phyloP scores from a whole-genome alignment of 2,329 filamentous ascomycete species.

The Nemania sp. region DNA sequence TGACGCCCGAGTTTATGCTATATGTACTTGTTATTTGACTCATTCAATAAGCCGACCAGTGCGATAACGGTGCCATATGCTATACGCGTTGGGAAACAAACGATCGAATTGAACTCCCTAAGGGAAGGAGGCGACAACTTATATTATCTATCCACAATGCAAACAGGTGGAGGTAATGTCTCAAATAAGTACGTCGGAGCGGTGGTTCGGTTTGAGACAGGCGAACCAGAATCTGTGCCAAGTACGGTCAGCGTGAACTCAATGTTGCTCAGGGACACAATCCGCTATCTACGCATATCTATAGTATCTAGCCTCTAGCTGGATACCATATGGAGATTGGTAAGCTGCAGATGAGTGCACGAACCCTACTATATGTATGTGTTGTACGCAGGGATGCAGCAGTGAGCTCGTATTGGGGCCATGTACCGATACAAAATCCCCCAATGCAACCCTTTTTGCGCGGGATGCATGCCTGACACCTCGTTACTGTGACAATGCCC shows the following conservation, averaged over 20 bases:
- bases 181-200: constrained; percentile 6
- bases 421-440: constrained; percentile 23
- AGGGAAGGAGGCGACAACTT: background rate
- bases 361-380: constrained; percentile 7
- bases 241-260: constrained; percentile 26
- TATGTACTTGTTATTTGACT: background rate
- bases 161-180: constrained; percentile 12
- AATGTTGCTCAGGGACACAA: constrained; percentile 16
- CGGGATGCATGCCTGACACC: constrained; percentile 23
- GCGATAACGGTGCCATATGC: background rate
- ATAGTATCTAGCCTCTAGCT: background rate
- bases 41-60: background rate
- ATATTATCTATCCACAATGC: background rate
- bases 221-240: constrained; percentile 24
- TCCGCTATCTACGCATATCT: background rate
- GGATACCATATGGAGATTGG: background rate
- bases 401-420: constrained; percentile 30
- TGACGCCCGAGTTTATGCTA: background rate
- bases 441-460: constrained; percentile 23
- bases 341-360: constrained; percentile 19
- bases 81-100: too few species aligned
- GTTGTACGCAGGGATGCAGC: constrained; percentile 24
- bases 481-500: constrained; percentile 11
- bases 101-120: background rate
- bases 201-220: background rate